phyloP scores from a whole-genome alignment of 139 green algal genomes.

The Klebsormidium nitens region DNA sequence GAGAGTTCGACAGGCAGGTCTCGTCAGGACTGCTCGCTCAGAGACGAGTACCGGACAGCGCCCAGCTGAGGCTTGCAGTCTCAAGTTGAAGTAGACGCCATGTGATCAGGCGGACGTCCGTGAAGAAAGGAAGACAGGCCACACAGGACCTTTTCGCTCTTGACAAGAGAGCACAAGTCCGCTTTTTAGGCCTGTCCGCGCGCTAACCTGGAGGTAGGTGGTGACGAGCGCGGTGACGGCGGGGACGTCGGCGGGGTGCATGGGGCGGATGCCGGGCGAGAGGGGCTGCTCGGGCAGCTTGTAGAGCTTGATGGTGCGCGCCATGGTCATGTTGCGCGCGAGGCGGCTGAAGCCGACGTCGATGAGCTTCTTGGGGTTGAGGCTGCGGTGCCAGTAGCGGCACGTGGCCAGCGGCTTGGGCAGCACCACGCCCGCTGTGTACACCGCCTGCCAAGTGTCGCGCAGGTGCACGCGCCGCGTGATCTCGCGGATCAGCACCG shows the following conservation, averaged over 20 bases:
- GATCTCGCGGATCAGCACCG: constrained; percentile 97
- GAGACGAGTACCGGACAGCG: no score
- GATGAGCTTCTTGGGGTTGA: constrained; percentile 97
- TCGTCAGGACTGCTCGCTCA: no score
- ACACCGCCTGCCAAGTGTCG: constrained; percentile 90
- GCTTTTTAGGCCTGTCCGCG: no score
- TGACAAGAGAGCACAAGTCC: no score
- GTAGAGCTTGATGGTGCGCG: constrained; percentile 91
- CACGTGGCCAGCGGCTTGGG: constrained; percentile 81
- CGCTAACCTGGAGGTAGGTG: constrained; percentile 61
- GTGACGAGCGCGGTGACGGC: constrained; percentile 66
- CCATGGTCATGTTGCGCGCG: constrained; percentile 81
- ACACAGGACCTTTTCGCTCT: no score
- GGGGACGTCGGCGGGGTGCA: constrained; percentile 62
- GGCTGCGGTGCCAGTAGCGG: constrained; percentile 89
- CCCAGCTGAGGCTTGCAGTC: no score
- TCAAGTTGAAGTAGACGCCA: no score
- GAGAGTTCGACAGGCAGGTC: no score
- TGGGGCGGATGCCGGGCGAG: constrained; percentile 72
- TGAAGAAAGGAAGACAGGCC: no score
- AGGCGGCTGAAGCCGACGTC: constrained; percentile 84
- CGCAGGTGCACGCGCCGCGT: constrained; percentile 80
- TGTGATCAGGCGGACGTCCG: no score
- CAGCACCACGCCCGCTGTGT: constrained; percentile 93
- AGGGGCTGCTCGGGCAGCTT: constrained; percentile 67